These are phyloP conservation scores for Arabidopsis hybrid DNA, from an alignment of 441 rosid genomes.

Conservation along the genomic window DNA sequence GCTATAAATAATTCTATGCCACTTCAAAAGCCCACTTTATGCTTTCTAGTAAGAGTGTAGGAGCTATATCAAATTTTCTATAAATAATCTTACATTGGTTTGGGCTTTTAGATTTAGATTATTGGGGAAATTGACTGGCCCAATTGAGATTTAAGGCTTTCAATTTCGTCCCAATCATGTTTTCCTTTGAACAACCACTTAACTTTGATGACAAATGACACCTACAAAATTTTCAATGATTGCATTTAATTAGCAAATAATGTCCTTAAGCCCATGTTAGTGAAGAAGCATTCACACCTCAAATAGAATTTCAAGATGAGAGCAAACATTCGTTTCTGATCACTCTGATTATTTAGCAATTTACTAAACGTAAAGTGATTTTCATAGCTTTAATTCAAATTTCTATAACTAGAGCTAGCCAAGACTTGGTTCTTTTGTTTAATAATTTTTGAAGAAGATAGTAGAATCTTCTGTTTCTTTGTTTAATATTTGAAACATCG, in stretches of 20 bases:
- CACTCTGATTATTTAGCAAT: neutral
- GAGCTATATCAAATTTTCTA: too few species aligned
- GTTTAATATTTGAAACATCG: conserved; percentile 16
- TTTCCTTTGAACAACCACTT: neutral
- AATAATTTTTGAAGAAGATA: neutral
- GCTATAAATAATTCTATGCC: too few species aligned
- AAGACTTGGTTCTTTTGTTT: neutral
- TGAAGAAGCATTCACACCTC: conserved; percentile 25
- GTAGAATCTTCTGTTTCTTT: conserved; percentile 18
- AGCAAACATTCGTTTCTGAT: conserved; percentile 30
- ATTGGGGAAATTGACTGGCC: neutral
- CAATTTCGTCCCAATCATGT: neutral
- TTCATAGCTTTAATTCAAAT: conserved; percentile 1
- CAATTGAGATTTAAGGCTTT: neutral
- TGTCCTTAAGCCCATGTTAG: conserved; percentile 20
- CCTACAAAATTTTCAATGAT: neutral
- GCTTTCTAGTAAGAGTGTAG: too few species aligned
- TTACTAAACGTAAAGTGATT: neutral
- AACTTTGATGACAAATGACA: neutral
- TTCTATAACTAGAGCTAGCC: neutral
- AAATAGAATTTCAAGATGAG: neutral
- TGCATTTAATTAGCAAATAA: conserved; percentile 26
- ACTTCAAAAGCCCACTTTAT: neutral
- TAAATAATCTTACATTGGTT: neutral
- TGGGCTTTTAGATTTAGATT: conserved; percentile 2